Conservation (phyloP, 169 alveolate species). For the Ichthyophthirius multifiliis region DNA sequence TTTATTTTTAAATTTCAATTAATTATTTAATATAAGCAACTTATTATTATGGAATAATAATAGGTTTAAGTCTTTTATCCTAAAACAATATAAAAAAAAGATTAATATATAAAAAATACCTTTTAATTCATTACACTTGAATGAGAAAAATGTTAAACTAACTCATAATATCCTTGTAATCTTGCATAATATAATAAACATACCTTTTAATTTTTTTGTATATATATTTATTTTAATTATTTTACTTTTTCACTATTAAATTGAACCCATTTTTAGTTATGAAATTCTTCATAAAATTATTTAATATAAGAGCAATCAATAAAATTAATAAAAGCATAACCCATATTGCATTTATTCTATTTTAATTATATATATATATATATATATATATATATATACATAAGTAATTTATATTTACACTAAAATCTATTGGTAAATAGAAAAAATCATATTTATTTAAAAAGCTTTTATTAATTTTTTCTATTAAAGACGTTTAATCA, state of each 20-base stretch:
- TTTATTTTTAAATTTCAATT: too few species aligned
- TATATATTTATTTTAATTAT: not conserved
- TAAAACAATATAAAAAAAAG: not conserved
- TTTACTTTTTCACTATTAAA: slow-evolving; percentile 61
- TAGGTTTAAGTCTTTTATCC: slow-evolving; percentile 50
- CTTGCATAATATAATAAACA: slow-evolving; percentile 55
- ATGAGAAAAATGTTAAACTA: slow-evolving; percentile 33
- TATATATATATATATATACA: too few species aligned
- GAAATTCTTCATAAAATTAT: slow-evolving; percentile 57
- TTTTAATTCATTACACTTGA: slow-evolving; percentile 54
- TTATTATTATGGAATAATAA: slow-evolving; percentile 24
- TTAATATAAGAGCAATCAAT: slow-evolving; percentile 52
- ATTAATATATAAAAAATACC: not conserved
- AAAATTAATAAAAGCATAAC: slow-evolving; percentile 77
- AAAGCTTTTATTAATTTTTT: slow-evolving; percentile 49
- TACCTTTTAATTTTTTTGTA: slow-evolving; percentile 8
- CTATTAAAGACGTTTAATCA: slow-evolving; percentile 46
- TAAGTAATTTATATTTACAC: slow-evolving; percentile 17
- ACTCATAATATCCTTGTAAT: slow-evolving; percentile 37
- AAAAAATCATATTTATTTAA: slow-evolving; percentile 51
- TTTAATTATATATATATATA: not conserved
- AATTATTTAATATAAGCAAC: too few species aligned
- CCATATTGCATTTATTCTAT: slow-evolving; percentile 65
- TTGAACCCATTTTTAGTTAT: slow-evolving; percentile 57
- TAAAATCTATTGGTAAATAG: slow-evolving; percentile 58